Percentiles rank a stretch among this genome's conserved stretches.
Conservation (phyloP, 306 rosid species). For the Hylodesmum podocarpum region DNA sequence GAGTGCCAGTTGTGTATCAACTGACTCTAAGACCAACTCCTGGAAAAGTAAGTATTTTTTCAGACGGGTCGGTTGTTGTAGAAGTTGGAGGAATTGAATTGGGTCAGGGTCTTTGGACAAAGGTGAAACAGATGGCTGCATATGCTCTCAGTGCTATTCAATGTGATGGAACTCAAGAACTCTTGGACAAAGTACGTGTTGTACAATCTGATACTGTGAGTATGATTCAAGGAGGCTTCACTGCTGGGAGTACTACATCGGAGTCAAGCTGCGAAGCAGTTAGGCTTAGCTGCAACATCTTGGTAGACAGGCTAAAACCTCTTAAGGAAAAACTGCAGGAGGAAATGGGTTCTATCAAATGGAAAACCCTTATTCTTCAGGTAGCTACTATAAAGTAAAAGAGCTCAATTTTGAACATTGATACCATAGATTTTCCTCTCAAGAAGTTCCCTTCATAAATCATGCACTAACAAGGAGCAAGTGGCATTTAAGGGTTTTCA, state of each 20-base stretch:
- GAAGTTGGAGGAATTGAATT: conserved; percentile 96
- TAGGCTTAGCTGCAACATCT: conserved; percentile 64
- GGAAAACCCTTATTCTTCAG: conserved; percentile 81
- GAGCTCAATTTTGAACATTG: not conserved
- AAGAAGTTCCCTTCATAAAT: not conserved
- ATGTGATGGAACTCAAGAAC: conserved; percentile 46
- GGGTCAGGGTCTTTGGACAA: conserved; percentile 99
- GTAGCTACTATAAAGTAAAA: conserved; percentile 36
- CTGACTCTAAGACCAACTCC: conserved; percentile 63
- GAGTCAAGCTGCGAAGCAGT: conserved; percentile 94
- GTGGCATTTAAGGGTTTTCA: no score
- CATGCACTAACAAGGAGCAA: conserved; percentile 2
- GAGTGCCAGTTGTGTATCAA: conserved; percentile 57
- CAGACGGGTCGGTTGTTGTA: conserved; percentile 73
- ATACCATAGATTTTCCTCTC: not conserved
- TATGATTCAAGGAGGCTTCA: conserved; percentile 86
- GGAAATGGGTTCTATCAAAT: conserved; percentile 58
- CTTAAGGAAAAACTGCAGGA: conserved; percentile 58
- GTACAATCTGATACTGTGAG: conserved; percentile 78
- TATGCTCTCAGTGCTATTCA: conserved; percentile 62
- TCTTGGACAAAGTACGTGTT: conserved; percentile 68
- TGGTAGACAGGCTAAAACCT: conserved; percentile 77
- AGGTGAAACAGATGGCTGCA: conserved; percentile 89
- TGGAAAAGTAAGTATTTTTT: conserved; percentile 75
- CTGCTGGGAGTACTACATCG: conserved; percentile 93